Conservation (phyloP, 2,329 filamentous ascomycete genomes). For the Raffaelea arxii region DNA sequence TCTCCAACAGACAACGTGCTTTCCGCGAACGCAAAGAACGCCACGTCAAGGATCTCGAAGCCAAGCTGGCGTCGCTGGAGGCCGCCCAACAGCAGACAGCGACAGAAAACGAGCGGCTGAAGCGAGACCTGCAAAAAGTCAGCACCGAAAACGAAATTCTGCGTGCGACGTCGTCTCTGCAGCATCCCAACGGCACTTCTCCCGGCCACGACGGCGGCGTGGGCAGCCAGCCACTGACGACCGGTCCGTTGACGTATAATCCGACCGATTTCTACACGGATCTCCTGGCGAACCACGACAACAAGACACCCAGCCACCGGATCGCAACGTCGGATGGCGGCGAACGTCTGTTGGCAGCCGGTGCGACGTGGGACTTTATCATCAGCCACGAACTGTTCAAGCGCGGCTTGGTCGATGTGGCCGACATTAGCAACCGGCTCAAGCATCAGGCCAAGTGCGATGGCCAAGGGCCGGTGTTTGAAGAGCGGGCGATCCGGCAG, state of each 20-base stretch:
- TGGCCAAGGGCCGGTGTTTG: conserved; percentile 80
- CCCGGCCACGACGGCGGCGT: conserved; percentile 30
- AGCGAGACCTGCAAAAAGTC: conserved; percentile 71
- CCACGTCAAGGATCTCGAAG: conserved; percentile 82
- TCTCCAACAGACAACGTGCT: conserved; percentile 64
- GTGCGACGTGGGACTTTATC: conserved; percentile 84
- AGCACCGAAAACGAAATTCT: conserved; percentile 90
- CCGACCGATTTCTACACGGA: conserved; percentile 64
- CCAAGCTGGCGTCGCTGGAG: conserved; percentile 70
- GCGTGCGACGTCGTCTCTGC: conserved; percentile 58
- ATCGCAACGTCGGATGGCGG: conserved; percentile 56
- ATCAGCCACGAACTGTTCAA: conserved; percentile 70
- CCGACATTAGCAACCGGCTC: conserved; percentile 67
- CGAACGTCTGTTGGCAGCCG: conserved; percentile 61
- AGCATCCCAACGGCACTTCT: conserved; percentile 23
- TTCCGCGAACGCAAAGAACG: conserved; percentile 94
- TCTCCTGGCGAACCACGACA: conserved; percentile 49
- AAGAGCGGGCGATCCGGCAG: conserved; percentile 60
- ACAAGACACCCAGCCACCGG: conserved; percentile 58
- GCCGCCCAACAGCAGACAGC: conserved; percentile 61
- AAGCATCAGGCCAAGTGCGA: conserved; percentile 71
- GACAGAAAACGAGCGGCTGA: conserved; percentile 79
- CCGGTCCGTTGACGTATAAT: conserved; percentile 61
- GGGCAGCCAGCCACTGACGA: conserved; percentile 37
- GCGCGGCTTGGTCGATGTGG: conserved; percentile 70